phyloP scores from a whole-genome alignment of 2,329 filamentous ascomycete species.

The Pseudogymnoascus sp. region DNA sequence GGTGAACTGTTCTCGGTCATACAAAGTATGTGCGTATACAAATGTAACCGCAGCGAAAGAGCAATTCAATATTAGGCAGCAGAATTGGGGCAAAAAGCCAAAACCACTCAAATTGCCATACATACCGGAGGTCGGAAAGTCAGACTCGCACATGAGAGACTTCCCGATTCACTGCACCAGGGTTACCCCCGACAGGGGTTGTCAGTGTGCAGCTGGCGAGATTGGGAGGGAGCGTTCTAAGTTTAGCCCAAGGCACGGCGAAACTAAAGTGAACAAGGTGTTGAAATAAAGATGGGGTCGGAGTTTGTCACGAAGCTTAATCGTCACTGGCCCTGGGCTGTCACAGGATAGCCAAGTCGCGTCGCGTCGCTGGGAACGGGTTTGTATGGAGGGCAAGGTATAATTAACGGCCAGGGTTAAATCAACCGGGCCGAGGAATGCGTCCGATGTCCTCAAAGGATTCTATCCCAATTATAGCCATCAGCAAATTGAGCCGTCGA shows the following conservation, averaged over 20 bases:
- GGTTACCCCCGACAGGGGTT: neutral
- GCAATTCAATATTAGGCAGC: neutral
- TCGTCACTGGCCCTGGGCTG: neutral
- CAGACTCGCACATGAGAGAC: neutral
- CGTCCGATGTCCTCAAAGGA: neutral
- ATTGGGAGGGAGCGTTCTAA: neutral
- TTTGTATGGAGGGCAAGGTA: neutral
- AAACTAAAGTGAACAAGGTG: neutral
- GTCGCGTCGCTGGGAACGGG: neutral
- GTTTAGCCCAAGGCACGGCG: conserved; percentile 2
- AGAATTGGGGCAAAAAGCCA: neutral
- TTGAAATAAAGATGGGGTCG: conserved; percentile 1
- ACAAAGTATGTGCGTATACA: neutral
- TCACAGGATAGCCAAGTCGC: neutral
- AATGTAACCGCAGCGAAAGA: neutral
- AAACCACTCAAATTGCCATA: neutral
- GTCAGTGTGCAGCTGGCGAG: neutral
- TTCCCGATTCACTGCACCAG: neutral
- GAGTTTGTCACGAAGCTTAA: conserved; percentile 2
- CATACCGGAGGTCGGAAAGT: neutral
- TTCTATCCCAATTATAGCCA: neutral
- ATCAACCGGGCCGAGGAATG: neutral
- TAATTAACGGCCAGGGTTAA: neutral
- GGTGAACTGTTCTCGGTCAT: neutral
- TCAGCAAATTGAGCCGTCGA: neutral